These are phyloP conservation scores for Malbranchea cinnamomea DNA, from an alignment of 2,329 filamentous ascomycete species.

Conservation along the genomic window DNA sequence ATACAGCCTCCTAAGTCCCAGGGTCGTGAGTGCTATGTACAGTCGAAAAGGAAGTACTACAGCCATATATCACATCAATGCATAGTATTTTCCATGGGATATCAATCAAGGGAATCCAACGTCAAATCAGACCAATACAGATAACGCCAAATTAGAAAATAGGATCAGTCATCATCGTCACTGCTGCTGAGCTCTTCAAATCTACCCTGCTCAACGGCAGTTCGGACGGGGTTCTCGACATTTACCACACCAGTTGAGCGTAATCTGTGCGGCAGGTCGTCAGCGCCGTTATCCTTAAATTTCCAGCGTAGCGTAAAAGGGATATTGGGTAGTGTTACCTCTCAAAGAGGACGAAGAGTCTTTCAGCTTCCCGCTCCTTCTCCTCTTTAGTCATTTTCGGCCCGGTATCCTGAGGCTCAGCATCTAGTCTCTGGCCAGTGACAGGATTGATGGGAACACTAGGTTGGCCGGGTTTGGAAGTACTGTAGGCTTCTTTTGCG, in stretches of 20 bases:
- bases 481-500: constrained; percentile 41
- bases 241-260: constrained; percentile 61
- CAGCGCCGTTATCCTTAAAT: neutral
- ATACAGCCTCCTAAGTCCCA: too few relatives aligned
- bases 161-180: too few relatives aligned
- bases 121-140: too few relatives aligned
- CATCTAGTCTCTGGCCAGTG: constrained; percentile 67
- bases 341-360: constrained; percentile 81
- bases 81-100: too few relatives aligned
- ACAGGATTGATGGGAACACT: constrained; percentile 56
- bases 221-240: constrained; percentile 63
- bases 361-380: constrained; percentile 82
- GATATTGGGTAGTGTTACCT: constrained; percentile 35
- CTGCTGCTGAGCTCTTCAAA: constrained; percentile 52
- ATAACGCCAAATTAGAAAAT: too few relatives aligned
- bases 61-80: too few relatives aligned
- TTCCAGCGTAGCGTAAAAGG: neutral
- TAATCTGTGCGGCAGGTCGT: too few relatives aligned
- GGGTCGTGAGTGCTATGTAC: too few relatives aligned
- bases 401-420: constrained; percentile 43
- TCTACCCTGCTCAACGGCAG: constrained; percentile 52
- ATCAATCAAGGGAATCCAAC: too few relatives aligned
- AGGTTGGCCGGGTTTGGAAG: constrained; percentile 17
- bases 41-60: too few relatives aligned
- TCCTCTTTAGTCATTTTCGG: constrained; percentile 80